Base-by-base conservation (phyloP, 2,329 filamentous ascomycete genomes). In the Huntiella moniliformis region DNA sequence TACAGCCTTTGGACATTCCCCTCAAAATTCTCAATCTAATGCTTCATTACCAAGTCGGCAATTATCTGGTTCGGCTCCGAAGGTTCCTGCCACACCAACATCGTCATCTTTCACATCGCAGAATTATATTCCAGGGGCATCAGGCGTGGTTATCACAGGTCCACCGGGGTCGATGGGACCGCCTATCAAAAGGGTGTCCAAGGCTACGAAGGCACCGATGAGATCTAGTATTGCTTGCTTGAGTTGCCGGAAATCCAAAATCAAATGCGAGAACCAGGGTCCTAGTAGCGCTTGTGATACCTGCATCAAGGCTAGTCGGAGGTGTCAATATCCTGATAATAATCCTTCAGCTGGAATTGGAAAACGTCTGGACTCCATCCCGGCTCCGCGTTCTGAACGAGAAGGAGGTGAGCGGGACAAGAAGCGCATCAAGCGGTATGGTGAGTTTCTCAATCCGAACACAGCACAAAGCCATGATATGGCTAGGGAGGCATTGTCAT, bases 191-290 rank as follows among this genome's bases (percentile, higher is more conserved):
- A 60, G 18, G 15, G 13, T 10, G 7, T 16, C n/a, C 4, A 42
- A 32, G 31, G 22, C 33, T 17, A 10, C 28, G 12, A 33, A 33
- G 38, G 38, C 64, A 10, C 67, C 67, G 32, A 80, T 85, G 73
- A 73, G 83, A 53, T 85, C 82, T 40, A 83, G 79, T 56, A 84
- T 88, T 57, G 82, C 83, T 41, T 91, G 83, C 61, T 67, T 74
- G 51, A 70, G 75, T 52, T 88, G 83, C 58, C 72, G 83, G 48
- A 74, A 75, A 55, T 85, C 81, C 58, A 92, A 91, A 63, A 83
- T 88, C 58, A 88, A 88, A 62, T 92, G 84, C 63, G 76, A 84
- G 60, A 91, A 91, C 61, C 71, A 73, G 53, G 82, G 82, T 50
- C 72, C 78, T 48, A 72, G 73, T 51, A 77, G 75, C 12, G 74